Base-by-base conservation (phyloP, 192 early-diverging fungal species). In the Lobosporangium transversale region DNA sequence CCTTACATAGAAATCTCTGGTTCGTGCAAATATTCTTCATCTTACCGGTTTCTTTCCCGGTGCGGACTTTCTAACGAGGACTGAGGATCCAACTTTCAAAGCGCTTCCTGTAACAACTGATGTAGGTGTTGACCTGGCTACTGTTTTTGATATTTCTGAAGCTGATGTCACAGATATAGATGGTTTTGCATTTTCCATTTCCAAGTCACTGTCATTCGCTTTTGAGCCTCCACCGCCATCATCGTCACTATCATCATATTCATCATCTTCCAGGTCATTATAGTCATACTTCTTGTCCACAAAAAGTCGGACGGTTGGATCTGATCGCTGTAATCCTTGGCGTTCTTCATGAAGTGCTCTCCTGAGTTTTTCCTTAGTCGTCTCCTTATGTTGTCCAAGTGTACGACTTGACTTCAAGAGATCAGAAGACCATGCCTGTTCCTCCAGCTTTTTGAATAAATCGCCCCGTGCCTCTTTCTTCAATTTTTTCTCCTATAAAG, bases 381-480 rank as follows among this genome's bases (percentile, higher is more conserved):
- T 92, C 24, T 92, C 90, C 45, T 79, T 87, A 63, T 84, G 64
- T 62, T 84, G 84, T 32, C 92, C 92, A 12, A 94, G 82, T 10
- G 80, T 83, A 76, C 87, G 85, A 52, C 86, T 88, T 7, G 92
- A 94, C 57, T 88, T 87, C 70, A 94, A 70, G 29, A 92, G 54
- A 26, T 84, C 84, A 31, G 86, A 92, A 10, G 85, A 87, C 86
- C 87, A 94, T 33, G 89, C 84, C 42, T 91, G 90, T 24, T 79
- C 84, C 78, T 85, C 81, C 15, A 88, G 58, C 32, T 88, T 87
- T 32, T 92, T 89, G 20, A 94, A 57, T 48, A 93, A 58, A 24
- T 70, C 85, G 8, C 82, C 89, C 26, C 91, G 80, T 58, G 89
- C 88, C 48, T 92, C 91, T 74, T 94, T 94, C 73, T 93, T 91